phyloP scores from a whole-genome alignment of 805 yeast genomes.

The Candida coquimbonensis region DNA sequence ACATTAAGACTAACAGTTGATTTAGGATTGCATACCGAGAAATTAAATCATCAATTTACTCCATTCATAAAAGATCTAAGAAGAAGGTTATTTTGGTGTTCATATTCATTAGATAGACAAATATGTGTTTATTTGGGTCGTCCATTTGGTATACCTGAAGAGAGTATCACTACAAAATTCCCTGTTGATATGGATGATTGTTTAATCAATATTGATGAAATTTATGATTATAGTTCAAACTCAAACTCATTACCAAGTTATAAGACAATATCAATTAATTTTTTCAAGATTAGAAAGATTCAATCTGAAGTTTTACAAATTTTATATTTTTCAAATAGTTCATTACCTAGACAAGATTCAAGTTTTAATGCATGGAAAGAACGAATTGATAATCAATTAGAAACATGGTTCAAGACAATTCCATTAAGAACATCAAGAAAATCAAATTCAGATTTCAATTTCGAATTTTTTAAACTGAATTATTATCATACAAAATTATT shows the following conservation, averaged over 20 bases:
- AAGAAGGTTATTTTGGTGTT: conserved; percentile 81
- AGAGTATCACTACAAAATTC: conserved; percentile 59
- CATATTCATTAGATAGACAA: conserved; percentile 80
- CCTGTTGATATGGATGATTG: conserved; percentile 76
- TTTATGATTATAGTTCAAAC: conserved; percentile 33
- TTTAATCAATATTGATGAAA: conserved; percentile 34
- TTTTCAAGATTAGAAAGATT: conserved; percentile 62
- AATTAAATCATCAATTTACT: conserved; percentile 33
- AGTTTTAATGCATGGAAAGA: conserved; percentile 57
- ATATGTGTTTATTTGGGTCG: conserved; percentile 81
- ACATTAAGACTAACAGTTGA: conserved; percentile 78
- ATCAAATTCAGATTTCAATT: conserved; percentile 71
- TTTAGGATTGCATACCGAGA: conserved; percentile 75
- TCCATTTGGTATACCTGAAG: conserved; percentile 86
- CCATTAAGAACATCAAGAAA: conserved; percentile 49
- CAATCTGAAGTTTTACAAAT: conserved; percentile 74
- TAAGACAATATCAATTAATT: conserved; percentile 58
- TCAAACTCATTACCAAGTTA: conserved; percentile 48
- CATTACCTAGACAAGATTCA: conserved; percentile 57
- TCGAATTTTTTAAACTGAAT: conserved; percentile 64
- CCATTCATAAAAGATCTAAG: conserved; percentile 61
- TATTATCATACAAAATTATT: conserved; percentile 69
- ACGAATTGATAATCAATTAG: conserved; percentile 43
- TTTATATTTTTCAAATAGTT: conserved; percentile 59
- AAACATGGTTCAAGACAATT: conserved; percentile 50